These are phyloP conservation scores for Fusarium brevicatenulatum DNA, from an alignment of 2,329 filamentous ascomycete genomes.

Conservation along the genomic window DNA sequence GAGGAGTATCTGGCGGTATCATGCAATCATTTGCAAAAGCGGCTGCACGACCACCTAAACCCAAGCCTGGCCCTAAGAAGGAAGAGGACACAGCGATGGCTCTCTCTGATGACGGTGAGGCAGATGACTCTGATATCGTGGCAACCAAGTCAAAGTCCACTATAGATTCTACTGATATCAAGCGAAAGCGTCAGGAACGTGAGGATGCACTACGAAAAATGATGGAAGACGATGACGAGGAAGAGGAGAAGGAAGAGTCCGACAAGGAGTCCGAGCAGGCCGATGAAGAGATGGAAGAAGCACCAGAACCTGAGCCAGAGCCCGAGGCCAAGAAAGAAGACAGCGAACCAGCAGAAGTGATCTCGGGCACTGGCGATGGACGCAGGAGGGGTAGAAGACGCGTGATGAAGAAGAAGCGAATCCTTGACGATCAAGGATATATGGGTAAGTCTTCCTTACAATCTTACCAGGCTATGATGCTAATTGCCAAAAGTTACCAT, in stretches of 20 bases:
- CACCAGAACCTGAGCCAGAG: constrained; percentile 52
- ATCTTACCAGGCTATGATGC: background rate
- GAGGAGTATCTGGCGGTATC: constrained; percentile 69
- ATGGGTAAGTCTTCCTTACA: constrained; percentile 69
- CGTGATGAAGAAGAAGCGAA: constrained; percentile 87
- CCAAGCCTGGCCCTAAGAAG: constrained; percentile 58
- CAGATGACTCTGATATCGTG: constrained; percentile 51
- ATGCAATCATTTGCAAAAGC: constrained; percentile 83
- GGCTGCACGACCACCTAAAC: constrained; percentile 53
- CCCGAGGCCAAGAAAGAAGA: constrained; percentile 51
- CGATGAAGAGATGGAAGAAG: constrained; percentile 55
- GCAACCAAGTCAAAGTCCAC: constrained; percentile 38
- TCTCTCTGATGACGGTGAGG: constrained; percentile 55
- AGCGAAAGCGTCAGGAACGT: constrained; percentile 49
- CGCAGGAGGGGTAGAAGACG: constrained; percentile 80
- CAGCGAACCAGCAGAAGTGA: constrained; percentile 60
- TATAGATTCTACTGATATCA: constrained; percentile 40
- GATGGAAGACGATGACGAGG: constrained; percentile 68
- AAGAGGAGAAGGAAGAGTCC: constrained; percentile 64
- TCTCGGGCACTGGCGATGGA: constrained; percentile 65
- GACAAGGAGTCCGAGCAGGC: constrained; percentile 51
- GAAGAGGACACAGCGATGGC: constrained; percentile 48
- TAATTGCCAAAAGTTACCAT: constrained; percentile 73
- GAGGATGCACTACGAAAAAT: constrained; percentile 54
- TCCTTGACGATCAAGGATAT: constrained; percentile 90